These are phyloP conservation scores for Myriosclerotinia curreyana DNA, from an alignment of 2,329 filamentous ascomycete genomes.

Conservation along the genomic window DNA sequence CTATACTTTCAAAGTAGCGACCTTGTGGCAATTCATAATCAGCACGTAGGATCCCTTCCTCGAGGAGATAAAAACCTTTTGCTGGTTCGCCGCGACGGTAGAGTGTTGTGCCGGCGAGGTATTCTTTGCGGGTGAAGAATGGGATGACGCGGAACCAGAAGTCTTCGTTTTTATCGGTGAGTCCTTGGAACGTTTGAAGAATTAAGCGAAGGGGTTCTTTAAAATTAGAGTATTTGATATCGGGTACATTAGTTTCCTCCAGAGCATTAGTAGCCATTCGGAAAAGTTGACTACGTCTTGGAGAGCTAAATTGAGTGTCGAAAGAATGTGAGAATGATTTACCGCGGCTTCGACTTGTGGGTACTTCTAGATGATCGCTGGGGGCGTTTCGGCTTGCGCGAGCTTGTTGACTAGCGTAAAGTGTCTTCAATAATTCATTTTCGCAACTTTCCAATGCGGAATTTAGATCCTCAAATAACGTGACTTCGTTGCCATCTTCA, in stretches of 20 bases:
- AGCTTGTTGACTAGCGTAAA: slow-evolving; percentile 68
- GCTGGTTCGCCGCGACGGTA: slow-evolving; percentile 76
- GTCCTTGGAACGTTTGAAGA: slow-evolving; percentile 88
- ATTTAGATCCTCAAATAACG: slow-evolving; percentile 85
- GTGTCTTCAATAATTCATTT: slow-evolving; percentile 82
- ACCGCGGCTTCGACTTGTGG: slow-evolving; percentile 21
- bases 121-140: slow-evolving; percentile 72
- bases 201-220: slow-evolving; percentile 88
- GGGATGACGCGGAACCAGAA: slow-evolving; percentile 83
- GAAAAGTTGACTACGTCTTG: slow-evolving; percentile 72
- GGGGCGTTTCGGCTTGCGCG: slow-evolving; percentile 46
- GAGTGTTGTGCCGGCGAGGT: slow-evolving; percentile 65
- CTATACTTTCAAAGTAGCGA: slow-evolving; percentile 82
- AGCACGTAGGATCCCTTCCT: slow-evolving; percentile 81
- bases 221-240: slow-evolving; percentile 75
- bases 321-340: slow-evolving; percentile 48
- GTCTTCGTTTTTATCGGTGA: slow-evolving; percentile 83
- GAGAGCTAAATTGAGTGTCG: slow-evolving; percentile 67
- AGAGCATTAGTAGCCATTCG: slow-evolving; percentile 75
- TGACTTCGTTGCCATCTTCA: slow-evolving; percentile 64
- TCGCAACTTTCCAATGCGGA: slow-evolving; percentile 92
- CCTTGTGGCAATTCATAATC: slow-evolving; percentile 93
- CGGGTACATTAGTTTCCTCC: slow-evolving; percentile 54
- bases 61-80: slow-evolving; percentile 84
- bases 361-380: slow-evolving; percentile 36